These are phyloP conservation scores for Pseudopyrenochaeta lycopersici DNA, from an alignment of 2,329 filamentous ascomycete species.

Conservation along the genomic window DNA sequence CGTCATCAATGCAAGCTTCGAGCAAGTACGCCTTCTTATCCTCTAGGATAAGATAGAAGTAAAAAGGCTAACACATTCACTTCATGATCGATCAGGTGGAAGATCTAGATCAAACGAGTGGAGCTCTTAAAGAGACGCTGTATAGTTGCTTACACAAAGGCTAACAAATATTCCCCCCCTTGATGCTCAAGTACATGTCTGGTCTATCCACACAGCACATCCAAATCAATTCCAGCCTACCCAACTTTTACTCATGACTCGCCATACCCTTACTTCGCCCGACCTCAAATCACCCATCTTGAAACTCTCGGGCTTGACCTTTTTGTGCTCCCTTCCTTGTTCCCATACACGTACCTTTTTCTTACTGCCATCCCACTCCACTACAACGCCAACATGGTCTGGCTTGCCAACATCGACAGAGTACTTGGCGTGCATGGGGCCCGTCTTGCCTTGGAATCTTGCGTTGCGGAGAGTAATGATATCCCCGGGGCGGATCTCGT, in stretches of 20 bases:
- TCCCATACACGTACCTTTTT: constrained; percentile 97
- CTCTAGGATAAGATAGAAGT: too few species aligned
- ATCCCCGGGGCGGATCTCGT: constrained; percentile 93
- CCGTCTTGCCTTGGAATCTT: constrained; percentile 93
- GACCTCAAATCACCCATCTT: constrained; percentile 89
- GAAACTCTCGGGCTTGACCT: constrained; percentile 93
- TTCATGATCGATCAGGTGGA: too few species aligned
- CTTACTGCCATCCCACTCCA: constrained; percentile 98
- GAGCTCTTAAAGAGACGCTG: neutral
- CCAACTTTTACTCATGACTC: constrained; percentile 91
- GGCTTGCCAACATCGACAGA: constrained; percentile 85
- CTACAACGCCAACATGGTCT: constrained; percentile 87
- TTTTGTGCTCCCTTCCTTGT: constrained; percentile 91
- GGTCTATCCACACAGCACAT: neutral
- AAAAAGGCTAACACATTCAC: too few species aligned
- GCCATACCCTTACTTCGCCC: constrained; percentile 97
- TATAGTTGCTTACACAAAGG: neutral
- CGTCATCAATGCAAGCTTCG: too few species aligned
- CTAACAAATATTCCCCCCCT: neutral
- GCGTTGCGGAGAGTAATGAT: constrained; percentile 93
- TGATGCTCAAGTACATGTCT: neutral
- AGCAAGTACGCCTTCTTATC: too few species aligned
- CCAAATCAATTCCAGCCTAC: constrained; percentile 74
- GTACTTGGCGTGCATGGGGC: constrained; percentile 95
- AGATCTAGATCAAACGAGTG: too few species aligned